These are phyloP conservation scores for Xylogone sp. DNA, from an alignment of 2,329 filamentous ascomycete genomes.

Conservation along the genomic window DNA sequence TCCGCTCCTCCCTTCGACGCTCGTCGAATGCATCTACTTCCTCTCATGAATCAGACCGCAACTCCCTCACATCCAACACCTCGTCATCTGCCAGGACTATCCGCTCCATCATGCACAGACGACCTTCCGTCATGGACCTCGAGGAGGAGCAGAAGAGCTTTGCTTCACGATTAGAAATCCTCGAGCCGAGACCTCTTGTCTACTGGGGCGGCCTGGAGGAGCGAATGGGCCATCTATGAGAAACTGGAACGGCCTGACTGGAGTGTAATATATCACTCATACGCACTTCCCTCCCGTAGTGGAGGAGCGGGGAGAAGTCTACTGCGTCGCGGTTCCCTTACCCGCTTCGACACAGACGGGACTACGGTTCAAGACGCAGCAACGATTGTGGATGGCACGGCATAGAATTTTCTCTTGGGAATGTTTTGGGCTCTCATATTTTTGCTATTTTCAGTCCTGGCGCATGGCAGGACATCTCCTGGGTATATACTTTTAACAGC, in stretches of 20 bases:
- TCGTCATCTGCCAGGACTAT: constrained; percentile 43
- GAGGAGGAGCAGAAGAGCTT: constrained; percentile 54
- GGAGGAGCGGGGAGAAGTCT: too few relatives aligned
- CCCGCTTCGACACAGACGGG: too few relatives aligned
- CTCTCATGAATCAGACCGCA: constrained; percentile 23
- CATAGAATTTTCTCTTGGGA: too few relatives aligned
- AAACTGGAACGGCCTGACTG: background rate
- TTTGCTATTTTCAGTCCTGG: too few relatives aligned
- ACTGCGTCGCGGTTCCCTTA: too few relatives aligned
- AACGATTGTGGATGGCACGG: too few relatives aligned
- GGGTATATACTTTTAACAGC: too few relatives aligned
- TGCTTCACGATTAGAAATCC: constrained; percentile 48
- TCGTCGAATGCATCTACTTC: constrained; percentile 31
- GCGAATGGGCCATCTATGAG: constrained; percentile 38
- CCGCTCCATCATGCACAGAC: constrained; percentile 56
- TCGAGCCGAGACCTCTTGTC: constrained; percentile 59
- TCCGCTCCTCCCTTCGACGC: constrained; percentile 50
- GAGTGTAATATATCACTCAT: background rate
- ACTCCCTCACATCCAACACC: constrained; percentile 40
- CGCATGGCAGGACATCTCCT: too few relatives aligned
- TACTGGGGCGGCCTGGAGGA: constrained; percentile 63
- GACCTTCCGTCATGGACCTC: constrained; percentile 52
- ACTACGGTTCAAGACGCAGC: too few relatives aligned
- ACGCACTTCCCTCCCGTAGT: background rate
- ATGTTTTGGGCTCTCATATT: too few relatives aligned